These are phyloP conservation scores for Camelina neglecta DNA, from an alignment of 345 rosid genomes.

Conservation along the genomic window DNA sequence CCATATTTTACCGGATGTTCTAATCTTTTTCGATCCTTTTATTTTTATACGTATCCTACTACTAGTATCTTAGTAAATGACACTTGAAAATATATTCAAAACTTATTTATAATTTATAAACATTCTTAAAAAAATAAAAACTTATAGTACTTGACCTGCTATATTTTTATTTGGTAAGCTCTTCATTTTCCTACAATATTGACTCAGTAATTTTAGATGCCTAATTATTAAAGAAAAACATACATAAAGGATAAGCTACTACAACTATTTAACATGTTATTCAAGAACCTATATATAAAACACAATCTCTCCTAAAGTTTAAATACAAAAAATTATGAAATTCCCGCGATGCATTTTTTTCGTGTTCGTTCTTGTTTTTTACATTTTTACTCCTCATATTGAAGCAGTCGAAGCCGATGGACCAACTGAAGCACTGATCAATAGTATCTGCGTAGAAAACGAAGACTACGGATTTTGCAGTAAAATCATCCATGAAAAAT, in stretches of 20 bases:
- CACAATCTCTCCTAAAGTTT: not conserved
- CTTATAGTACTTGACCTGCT: not conserved
- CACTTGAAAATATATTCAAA: not conserved
- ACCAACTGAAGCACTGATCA: constrained; percentile 25
- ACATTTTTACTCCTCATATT: not conserved
- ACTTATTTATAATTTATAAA: not conserved
- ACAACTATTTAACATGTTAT: constrained; percentile 27
- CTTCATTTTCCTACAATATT: constrained; percentile 6
- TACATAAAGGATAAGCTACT: not conserved
- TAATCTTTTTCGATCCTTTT: too few species aligned
- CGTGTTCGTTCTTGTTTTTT: constrained; percentile 3
- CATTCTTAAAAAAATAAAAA: not conserved
- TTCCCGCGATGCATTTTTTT: not conserved
- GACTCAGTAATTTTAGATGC: constrained; percentile 14
- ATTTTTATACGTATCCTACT: too few species aligned
- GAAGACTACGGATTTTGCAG: constrained; percentile 27
- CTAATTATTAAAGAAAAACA: not conserved
- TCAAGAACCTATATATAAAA: constrained; percentile 18
- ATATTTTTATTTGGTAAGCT: not conserved
- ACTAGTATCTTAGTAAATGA: not conserved
- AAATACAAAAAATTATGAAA: constrained; percentile 23
- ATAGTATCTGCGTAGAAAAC: constrained; percentile 14
- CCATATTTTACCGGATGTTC: too few species aligned
- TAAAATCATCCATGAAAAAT: constrained; percentile 15
- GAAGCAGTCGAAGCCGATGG: not conserved